Base-by-base conservation (phyloP, 1,284 basidiomycete species). In the Takashimella tepidaria region DNA sequence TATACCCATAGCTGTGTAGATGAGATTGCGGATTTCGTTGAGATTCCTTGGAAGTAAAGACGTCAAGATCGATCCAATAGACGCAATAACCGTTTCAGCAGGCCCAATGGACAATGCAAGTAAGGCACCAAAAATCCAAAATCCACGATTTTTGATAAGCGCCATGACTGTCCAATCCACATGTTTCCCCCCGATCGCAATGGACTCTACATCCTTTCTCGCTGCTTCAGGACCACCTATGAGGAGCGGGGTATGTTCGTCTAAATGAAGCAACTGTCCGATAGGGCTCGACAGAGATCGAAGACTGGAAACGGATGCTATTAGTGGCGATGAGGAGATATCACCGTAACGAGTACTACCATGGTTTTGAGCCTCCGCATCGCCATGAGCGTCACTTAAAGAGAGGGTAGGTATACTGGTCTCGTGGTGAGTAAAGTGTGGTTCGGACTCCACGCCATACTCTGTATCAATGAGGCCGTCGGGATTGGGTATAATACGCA, bases 191-290 rank as follows among this genome's bases (percentile, higher is more conserved):
- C 54, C 52, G 41, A 59, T 55, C 31, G 10, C 31, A 50, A 62
- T 60, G 22, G 61, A 60, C 54, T 72, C 70, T 8, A 63, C 61
- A 25, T 73, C 75, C 44, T 73, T 68, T 20, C 65, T 47, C 10
- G 70, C 75, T 2, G 70, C 68, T 49, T 74, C 71, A 1, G 66
- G 62, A 13, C 75, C 75, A 20, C 75, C 75, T 45, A 75, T 73
- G n/a, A 76, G 55, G 48, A 75, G 56, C 5, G 73, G 73, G 21
- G 70, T 73, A 44, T 64, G 63, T 55, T 75, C 72, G 51, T 66
- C 63, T n/a, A 73, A 61, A 50, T 73, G 63, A 24, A 75, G 58
- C 0, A 65, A 51, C 16, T 61, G 60, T 27, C 53, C 56, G 42
- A 64, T 58, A 20, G 59, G 51, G 46, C 48, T 37, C 16, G 31